Conservation (phyloP, 2,329 filamentous ascomycete species). For the Hymenoscyphus fructigenus region DNA sequence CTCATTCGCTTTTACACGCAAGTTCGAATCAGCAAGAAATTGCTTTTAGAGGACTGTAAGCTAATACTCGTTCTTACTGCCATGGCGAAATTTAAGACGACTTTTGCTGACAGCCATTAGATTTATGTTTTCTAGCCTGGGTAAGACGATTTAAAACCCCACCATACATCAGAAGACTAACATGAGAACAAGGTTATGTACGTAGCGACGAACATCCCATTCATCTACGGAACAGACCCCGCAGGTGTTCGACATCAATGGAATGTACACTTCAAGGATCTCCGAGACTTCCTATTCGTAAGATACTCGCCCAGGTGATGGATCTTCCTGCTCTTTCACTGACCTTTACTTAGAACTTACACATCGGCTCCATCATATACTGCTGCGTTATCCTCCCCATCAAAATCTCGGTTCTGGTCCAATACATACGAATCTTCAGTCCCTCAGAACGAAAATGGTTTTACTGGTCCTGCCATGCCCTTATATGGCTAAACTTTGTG, state of each 20-base stretch:
- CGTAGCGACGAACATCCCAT: neutral
- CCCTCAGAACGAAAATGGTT: neutral
- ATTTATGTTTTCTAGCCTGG: constrained; percentile 1
- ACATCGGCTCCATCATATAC: neutral
- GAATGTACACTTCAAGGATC: constrained; percentile 4
- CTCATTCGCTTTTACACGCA: neutral
- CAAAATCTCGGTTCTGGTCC: neutral
- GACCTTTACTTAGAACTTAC: neutral
- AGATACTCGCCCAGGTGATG: neutral
- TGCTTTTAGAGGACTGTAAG: neutral
- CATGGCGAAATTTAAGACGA: neutral
- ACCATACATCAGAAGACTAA: no score
- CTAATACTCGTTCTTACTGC: neutral
- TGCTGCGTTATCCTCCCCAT: neutral
- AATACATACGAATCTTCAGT: neutral
- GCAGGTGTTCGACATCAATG: constrained; percentile 7
- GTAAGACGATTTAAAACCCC: neutral
- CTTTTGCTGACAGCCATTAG: neutral
- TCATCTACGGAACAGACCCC: neutral
- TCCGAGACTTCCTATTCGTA: neutral
- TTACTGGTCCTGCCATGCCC: constrained; percentile 5
- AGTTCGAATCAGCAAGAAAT: neutral
- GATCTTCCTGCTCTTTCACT: neutral
- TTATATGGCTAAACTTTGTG: constrained; percentile 6
- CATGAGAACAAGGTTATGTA: neutral